Base-by-base conservation (phyloP, 331 rosid genomes). In the Malus hybrid region DNA sequence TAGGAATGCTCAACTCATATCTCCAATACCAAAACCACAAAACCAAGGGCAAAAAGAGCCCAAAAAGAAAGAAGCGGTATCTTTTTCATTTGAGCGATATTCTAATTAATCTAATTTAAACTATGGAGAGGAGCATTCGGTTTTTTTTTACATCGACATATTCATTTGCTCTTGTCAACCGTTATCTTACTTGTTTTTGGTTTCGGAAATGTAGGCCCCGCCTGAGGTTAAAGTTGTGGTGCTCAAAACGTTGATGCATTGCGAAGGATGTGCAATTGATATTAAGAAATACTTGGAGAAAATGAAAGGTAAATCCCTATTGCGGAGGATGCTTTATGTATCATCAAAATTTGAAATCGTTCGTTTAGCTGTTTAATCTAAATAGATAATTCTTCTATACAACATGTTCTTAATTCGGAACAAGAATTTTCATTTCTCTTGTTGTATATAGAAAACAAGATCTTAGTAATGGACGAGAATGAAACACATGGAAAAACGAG, bases 221-320 rank as follows among this genome's bases (percentile, higher is more conserved):
- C 54, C 66, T 44, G 80, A 64, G n/a, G n/a, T 81, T n/a, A 93
- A 83, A 72, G 78, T 69, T 28, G 75, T 85, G 73, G 88, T 74
- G 80, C 93, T 94, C 65, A 88, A 90, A 81, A 82, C 83, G 84
- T 71, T 60, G 56, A 78, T 94, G 59, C 92, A 91, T 65, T 94
- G 98, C 9, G 83, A 88, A 69, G 97, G 91, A 9, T 94, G 98
- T 83, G 89, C 15, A 33, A 79, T 10, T 22, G 97, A 91, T 72
- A 60, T 91, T 36, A 85, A 84, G 82, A 78, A 67, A 69, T 56
- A 28, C 48, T 74, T 94, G 76, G 76, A 73, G 78, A 88, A 74
- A 80, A 81, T 91, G 81, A 76, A 80, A 82, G 98, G 96, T 90
- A 74, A 54, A 65, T 57, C 28, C 8, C n/a, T 6, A 15, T 50